A percentile compares a stretch with the other conserved stretches of the same genome.
Evolutionary conservation across 176 grass and related monocot genomes (phyloP).

Genomic region (Zizania latifolia): DNA sequence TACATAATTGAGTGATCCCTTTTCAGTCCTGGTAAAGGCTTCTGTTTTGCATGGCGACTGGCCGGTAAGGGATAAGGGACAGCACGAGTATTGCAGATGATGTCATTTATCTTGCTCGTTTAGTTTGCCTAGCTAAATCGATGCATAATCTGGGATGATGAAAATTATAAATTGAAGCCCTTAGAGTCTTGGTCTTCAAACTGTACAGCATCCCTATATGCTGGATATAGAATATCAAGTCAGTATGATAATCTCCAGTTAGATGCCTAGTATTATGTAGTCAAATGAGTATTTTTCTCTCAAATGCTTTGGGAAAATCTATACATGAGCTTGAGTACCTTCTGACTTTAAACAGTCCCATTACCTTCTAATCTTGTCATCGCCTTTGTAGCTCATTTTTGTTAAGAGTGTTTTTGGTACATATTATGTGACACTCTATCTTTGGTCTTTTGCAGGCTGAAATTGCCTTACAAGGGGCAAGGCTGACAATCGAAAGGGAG

Average conservation of each 20-base stretch:
- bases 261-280: not conserved
- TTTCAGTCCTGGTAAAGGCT: not conserved
- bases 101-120: not conserved
- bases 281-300: not conserved
- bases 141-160: not conserved
- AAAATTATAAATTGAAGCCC: not conserved
- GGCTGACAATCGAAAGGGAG: constrained; percentile 81
- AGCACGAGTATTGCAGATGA: constrained; percentile 6
- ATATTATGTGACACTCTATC: not conserved
- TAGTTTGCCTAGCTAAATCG: not conserved
- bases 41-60: not conserved
- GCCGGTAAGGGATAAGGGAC: not conserved
- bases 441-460: constrained; percentile 46
- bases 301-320: not conserved
- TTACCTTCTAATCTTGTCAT: not conserved
- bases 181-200: not conserved
- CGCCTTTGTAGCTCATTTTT: not conserved
- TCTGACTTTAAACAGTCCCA: not conserved
- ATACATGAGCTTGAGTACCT: not conserved
- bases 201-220: not conserved
- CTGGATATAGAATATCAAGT: constrained; percentile 3
- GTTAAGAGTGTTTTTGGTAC: not conserved
- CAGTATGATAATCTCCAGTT: not conserved
- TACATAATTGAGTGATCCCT: not conserved
- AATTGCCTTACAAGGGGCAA: constrained; percentile 71